Conservation (phyloP, 2,329 filamentous ascomycete genomes). For the Tolypocladium tropicale region DNA sequence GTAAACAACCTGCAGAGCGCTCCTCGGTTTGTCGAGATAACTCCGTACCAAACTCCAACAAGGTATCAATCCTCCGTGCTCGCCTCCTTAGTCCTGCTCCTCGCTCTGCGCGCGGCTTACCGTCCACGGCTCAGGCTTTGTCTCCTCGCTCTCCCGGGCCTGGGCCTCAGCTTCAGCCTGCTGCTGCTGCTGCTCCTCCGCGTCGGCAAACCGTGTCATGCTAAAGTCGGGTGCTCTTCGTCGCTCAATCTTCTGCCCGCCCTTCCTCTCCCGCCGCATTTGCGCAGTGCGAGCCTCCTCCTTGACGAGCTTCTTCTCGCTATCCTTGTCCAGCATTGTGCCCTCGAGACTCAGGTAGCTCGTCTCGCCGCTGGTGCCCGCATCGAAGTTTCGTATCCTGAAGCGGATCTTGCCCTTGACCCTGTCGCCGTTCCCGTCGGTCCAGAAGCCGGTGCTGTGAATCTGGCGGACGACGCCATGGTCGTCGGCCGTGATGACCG, state of each 20-base stretch:
- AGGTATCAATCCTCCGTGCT: background rate
- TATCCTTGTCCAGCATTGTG: conserved; percentile 64
- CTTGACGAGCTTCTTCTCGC: conserved; percentile 46
- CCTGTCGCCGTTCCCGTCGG: conserved; percentile 57
- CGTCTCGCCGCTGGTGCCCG: conserved; percentile 61
- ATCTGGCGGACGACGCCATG: conserved; percentile 43
- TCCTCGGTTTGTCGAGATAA: background rate
- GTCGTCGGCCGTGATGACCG: conserved; percentile 31
- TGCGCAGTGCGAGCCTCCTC: conserved; percentile 33
- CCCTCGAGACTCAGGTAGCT: conserved; percentile 81
- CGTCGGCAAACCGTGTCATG: conserved; percentile 43
- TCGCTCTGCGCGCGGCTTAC: conserved; percentile 7
- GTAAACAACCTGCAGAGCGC: background rate
- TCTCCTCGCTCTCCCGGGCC: conserved; percentile 10
- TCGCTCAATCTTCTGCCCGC: conserved; percentile 16
- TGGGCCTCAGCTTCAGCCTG: background rate
- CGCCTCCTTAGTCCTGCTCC: conserved; percentile 2
- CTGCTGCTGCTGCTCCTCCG: conserved; percentile 22
- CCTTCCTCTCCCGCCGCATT: conserved; percentile 24
- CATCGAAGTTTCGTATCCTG: conserved; percentile 76
- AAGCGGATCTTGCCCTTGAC: conserved; percentile 65
- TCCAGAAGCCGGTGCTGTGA: conserved; percentile 61
- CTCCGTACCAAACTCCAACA: background rate
- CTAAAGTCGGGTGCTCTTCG: conserved; percentile 40
- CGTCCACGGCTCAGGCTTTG: conserved; percentile 12